Evolutionary conservation across 495 filamentous ascomycete genomes (phyloP), one percentile per base, ranked within the genome.

Genomic region (Aspergillus affinis): DNA sequence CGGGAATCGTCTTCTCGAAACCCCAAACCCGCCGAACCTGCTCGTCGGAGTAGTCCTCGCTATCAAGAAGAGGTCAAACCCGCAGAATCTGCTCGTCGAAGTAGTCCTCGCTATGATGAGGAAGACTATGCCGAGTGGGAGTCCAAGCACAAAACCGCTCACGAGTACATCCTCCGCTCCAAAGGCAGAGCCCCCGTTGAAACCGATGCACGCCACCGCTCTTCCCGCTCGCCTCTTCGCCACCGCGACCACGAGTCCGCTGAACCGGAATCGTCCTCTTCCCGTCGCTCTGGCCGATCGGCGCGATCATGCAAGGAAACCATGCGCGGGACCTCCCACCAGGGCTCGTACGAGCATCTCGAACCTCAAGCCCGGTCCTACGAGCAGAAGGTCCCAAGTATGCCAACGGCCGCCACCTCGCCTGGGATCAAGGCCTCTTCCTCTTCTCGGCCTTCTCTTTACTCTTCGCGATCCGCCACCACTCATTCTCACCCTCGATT

Each of bases 141-240:
- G 21, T 57, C 57, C 51, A 73, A 74, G 55, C 67, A 73, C 15
- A 62, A 74, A n/a, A 63, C 45, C 3, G 79, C 73, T 0, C 54
- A 64, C 30, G 68, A 79, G 32, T 78, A 82, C 50, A 80, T 82
- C 36, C 63, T 63, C 52, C 69, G 70, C 19, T 69, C 73, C 49
- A 71, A 66, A 52, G 57, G 65, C 21, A 65, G 54, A 12, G 49
- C 52, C 6, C 55, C 61, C 8, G 30, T 73, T 48, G 67, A 75
- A 32, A 51, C 60, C 8, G 69, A 72, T 21, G 51, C 59, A n/a
- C 64, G 63, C 17, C 62, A 65, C 7, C 68, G 67, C 46, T 20
- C 63, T 7, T 73, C 72, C 21, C 70, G 63, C 49, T 78, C 75
- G 32, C 75, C 75, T 58, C 72, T 48, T 19, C 68, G 61, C 41